Percentiles rank a stretch among this genome's conserved stretches.
phyloP scores from a whole-genome alignment of 2,329 filamentous ascomycete genomes.

The Microsporum canis region DNA sequence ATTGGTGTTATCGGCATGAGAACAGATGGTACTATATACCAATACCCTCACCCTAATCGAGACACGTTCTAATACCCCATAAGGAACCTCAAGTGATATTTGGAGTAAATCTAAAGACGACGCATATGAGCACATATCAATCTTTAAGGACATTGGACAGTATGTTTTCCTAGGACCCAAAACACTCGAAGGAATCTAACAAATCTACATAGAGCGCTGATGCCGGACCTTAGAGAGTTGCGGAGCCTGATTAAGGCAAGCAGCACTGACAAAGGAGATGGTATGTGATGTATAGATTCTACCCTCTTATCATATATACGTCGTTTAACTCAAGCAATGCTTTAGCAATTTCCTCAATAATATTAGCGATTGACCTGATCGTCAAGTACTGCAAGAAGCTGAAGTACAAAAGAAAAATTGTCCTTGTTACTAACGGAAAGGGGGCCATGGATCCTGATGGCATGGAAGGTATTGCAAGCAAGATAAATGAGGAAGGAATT shows the following conservation, averaged over 20 bases:
- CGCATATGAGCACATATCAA: conserved; percentile 69
- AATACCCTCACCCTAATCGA: neutral
- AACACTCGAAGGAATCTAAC: conserved; percentile 10
- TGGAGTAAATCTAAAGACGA: conserved; percentile 43
- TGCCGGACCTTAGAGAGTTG: conserved; percentile 59
- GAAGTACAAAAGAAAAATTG: conserved; percentile 69
- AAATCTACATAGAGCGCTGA: conserved; percentile 40
- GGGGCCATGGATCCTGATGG: conserved; percentile 62
- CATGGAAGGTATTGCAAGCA: conserved; percentile 56
- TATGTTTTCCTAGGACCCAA: conserved; percentile 35
- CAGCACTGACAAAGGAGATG: conserved; percentile 60
- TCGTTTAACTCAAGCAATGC: conserved; percentile 13
- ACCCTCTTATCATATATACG: neutral
- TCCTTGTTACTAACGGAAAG: conserved; percentile 73
- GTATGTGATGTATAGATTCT: conserved; percentile 27
- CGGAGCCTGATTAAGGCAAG: conserved; percentile 56
- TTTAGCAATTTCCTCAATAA: conserved; percentile 64
- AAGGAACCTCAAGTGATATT: conserved; percentile 57
- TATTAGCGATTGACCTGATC: conserved; percentile 82
- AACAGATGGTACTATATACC: conserved; percentile 48
- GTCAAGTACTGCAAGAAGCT: conserved; percentile 64
- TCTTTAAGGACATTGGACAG: conserved; percentile 56
- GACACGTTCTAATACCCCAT: conserved; percentile 8
- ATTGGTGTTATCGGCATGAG: conserved; percentile 73
- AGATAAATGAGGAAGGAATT: conserved; percentile 65